Percentiles rank a stretch among this genome's conserved stretches.
Conservation (phyloP, 805 yeast species). For the Sugiyamaella chiloensis region DNA sequence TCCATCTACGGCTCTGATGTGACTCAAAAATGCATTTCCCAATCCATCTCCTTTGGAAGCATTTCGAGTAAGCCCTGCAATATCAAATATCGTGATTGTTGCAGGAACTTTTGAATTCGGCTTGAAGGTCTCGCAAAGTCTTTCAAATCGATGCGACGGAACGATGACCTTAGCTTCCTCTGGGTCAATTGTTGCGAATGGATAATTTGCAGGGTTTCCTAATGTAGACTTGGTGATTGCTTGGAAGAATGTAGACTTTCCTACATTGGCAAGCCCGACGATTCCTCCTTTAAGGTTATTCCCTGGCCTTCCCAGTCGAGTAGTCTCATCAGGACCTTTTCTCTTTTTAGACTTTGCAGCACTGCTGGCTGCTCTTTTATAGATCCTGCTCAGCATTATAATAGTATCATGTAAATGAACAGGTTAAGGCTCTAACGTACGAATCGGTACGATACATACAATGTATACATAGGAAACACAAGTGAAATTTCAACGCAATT, state of each 20-base stretch:
- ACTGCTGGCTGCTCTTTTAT: slow-evolving; percentile 3
- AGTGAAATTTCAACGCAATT: not conserved
- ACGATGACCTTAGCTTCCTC: slow-evolving; percentile 59
- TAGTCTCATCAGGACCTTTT: not conserved
- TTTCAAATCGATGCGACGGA: slow-evolving; percentile 49
- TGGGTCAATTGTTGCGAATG: slow-evolving; percentile 75
- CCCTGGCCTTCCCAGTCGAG: slow-evolving; percentile 47
- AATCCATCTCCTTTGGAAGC: slow-evolving; percentile 65
- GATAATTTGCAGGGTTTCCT: slow-evolving; percentile 67
- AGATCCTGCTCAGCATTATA: not conserved
- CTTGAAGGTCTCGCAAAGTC: slow-evolving; percentile 45
- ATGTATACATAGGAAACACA: not conserved
- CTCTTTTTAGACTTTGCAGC: not conserved
- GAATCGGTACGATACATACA: no score
- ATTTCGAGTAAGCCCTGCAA: slow-evolving; percentile 67
- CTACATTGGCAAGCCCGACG: slow-evolving; percentile 63
- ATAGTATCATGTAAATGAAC: not conserved
- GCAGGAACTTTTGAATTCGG: slow-evolving; percentile 55
- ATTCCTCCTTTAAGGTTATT: slow-evolving; percentile 44
- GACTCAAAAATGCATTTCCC: slow-evolving; percentile 69
- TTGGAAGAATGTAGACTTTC: slow-evolving; percentile 57
- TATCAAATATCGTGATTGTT: slow-evolving; percentile 57
- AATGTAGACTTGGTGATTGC: slow-evolving; percentile 58
- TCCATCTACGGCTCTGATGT: slow-evolving; percentile 70
- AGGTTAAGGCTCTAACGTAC: not conserved